These are phyloP conservation scores for Acidomyces sp. DNA, from an alignment of 495 filamentous ascomycete species.

Conservation along the genomic window DNA sequence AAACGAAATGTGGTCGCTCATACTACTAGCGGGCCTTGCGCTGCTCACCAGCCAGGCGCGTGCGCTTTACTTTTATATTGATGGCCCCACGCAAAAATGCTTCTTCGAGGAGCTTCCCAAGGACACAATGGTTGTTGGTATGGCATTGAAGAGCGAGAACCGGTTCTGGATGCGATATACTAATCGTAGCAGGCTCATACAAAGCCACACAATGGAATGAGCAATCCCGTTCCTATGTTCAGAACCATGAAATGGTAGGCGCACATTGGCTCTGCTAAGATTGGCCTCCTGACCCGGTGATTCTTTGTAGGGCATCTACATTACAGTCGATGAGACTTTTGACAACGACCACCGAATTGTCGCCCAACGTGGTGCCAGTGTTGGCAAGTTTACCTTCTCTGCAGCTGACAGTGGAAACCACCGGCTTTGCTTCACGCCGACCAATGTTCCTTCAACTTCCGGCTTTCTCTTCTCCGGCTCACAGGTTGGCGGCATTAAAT, in stretches of 20 bases:
- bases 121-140: conserved; percentile 89
- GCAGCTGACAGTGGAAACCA: conserved; percentile 89
- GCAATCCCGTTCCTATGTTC: conserved; percentile 45
- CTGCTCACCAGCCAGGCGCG: conserved; percentile 46
- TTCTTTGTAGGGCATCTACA: conserved; percentile 68
- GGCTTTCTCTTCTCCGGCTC: conserved; percentile 57
- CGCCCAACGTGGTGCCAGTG: conserved; percentile 58
- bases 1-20: conserved; percentile 35
- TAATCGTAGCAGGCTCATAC: conserved; percentile 52
- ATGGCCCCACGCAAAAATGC: conserved; percentile 67
- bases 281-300: too few relatives aligned
- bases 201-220: conserved; percentile 67
- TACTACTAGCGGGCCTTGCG: conserved; percentile 28
- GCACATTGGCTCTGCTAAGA: too few relatives aligned
- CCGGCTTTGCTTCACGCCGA: conserved; percentile 82
- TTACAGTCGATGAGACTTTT: conserved; percentile 91
- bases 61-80: conserved; percentile 92
- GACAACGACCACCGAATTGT: conserved; percentile 97
- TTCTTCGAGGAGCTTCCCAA: conserved; percentile 98
- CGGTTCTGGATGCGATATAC: conserved; percentile 1
- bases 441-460: conserved; percentile 41
- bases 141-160: too few relatives aligned
- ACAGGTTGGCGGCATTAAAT: conserved; percentile 59
- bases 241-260: conserved; percentile 38
- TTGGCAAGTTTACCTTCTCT: conserved; percentile 90